phyloP scores from a whole-genome alignment of 2,329 filamentous ascomycete genomes.

The Fusarium siculi region DNA sequence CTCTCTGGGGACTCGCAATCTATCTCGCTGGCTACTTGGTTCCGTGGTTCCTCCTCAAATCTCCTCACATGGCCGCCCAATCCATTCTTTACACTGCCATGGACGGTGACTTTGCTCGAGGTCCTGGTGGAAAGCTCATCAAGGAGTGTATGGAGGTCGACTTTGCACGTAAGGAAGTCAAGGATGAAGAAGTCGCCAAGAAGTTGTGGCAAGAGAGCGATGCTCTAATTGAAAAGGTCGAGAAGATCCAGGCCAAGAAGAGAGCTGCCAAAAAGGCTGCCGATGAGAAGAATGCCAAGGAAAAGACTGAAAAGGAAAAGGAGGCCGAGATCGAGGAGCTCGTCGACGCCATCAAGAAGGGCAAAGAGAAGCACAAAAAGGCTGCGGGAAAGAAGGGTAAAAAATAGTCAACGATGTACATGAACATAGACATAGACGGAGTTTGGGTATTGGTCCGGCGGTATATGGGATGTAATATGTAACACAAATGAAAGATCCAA shows the following conservation, averaged over 20 bases:
- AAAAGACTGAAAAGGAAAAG: constrained; percentile 50
- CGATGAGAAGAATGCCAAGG: constrained; percentile 47
- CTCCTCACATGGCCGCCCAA: constrained; percentile 83
- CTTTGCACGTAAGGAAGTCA: constrained; percentile 77
- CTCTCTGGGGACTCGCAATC: constrained; percentile 78
- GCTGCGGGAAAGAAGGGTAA: constrained; percentile 37
- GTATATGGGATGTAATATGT: background rate
- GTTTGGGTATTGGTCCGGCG: constrained; percentile 26
- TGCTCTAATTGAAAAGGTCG: constrained; percentile 80
- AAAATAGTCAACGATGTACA: constrained; percentile 32
- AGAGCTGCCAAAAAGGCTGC: constrained; percentile 55
- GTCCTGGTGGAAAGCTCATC: constrained; percentile 75
- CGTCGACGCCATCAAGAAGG: constrained; percentile 57
- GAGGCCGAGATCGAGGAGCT: constrained; percentile 51
- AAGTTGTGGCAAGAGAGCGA: constrained; percentile 92
- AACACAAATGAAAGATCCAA: constrained; percentile 2
- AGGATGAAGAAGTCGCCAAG: constrained; percentile 83
- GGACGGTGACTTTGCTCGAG: constrained; percentile 76
- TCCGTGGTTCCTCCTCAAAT: constrained; percentile 91
- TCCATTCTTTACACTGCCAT: constrained; percentile 87
- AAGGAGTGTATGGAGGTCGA: constrained; percentile 89
- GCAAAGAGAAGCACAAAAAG: constrained; percentile 49
- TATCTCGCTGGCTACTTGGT: constrained; percentile 84
- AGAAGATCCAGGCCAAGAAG: constrained; percentile 72
- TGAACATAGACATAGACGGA: constrained; percentile 40